Percentiles rank a stretch among this genome's conserved stretches.
phyloP scores from a whole-genome alignment of 306 rosid species.

The Quercus variabilis region DNA sequence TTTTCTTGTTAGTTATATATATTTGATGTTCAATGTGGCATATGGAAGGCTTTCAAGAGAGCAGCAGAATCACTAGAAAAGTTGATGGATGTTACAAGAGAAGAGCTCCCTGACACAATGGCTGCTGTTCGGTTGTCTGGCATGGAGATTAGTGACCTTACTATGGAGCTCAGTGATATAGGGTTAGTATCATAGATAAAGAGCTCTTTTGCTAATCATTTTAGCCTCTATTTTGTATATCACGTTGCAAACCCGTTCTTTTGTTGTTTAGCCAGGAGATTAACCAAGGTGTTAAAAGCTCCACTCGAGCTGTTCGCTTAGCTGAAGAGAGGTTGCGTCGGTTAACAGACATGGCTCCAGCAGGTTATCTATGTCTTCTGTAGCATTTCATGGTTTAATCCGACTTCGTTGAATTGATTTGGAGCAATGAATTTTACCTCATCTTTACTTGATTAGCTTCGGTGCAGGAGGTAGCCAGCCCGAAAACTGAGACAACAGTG shows the following conservation, averaged over 20 bases:
- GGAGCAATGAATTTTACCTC: conserved; percentile 34
- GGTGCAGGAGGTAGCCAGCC: conserved; percentile 51
- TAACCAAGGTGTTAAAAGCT: conserved; percentile 81
- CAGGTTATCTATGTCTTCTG: conserved; percentile 50
- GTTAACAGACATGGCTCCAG: conserved; percentile 54
- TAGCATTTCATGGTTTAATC: not conserved
- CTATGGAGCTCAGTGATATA: conserved; percentile 80
- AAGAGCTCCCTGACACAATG: conserved; percentile 92
- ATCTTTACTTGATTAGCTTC: conserved; percentile 66
- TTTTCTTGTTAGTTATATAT: not conserved
- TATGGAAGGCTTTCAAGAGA: conserved; percentile 75
- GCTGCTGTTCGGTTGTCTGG: conserved; percentile 87
- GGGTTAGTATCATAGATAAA: conserved; percentile 42
- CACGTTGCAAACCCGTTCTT: not conserved
- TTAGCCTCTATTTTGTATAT: not conserved
- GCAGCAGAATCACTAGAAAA: conserved; percentile 88
- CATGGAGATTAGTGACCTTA: conserved; percentile 90
- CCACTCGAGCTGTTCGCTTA: conserved; percentile 66
- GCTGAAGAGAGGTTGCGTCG: conserved; percentile 69
- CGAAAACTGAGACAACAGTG: conserved; percentile 37
- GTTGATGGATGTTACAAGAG: conserved; percentile 82
- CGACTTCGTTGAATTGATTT: conserved; percentile 1
- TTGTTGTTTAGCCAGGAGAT: conserved; percentile 67
- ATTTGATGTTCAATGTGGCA: conserved; percentile 5
- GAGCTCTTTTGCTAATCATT: not conserved